A percentile compares a stretch with the other conserved stretches of the same genome.
phyloP scores from a whole-genome alignment of 2,329 filamentous ascomycete species.

The Didymella exigua region DNA sequence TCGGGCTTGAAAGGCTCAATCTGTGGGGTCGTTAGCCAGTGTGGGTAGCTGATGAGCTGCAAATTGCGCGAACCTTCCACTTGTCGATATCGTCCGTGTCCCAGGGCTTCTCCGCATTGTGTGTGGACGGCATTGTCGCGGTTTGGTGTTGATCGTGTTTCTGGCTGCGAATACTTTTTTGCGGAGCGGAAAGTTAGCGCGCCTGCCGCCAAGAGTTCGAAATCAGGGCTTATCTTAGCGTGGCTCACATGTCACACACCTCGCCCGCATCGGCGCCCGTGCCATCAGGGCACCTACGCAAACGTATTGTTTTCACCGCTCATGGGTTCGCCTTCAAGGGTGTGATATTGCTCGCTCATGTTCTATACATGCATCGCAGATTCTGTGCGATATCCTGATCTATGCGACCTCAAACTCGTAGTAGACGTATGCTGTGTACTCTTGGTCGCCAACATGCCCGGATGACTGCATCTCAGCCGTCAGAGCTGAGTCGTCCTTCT shows the following conservation, averaged over 20 bases:
- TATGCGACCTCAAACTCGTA: conserved; percentile 83
- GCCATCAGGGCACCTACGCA: background rate
- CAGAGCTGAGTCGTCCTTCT: conserved; percentile 82
- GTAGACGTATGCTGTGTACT: conserved; percentile 96
- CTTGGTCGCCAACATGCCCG: conserved; percentile 70
- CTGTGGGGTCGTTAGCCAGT: conserved; percentile 46
- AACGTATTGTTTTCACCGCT: background rate
- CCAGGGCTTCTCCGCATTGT: conserved; percentile 81
- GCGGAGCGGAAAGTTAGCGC: conserved; percentile 9
- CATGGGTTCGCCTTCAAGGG: no score
- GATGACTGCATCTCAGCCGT: conserved; percentile 84
- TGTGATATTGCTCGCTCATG: conserved; percentile 12
- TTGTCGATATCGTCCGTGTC: conserved; percentile 94
- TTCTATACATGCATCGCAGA: conserved; percentile 14
- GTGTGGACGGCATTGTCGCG: conserved; percentile 77
- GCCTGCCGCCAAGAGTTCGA: background rate
- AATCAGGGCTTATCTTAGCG: conserved; percentile 5
- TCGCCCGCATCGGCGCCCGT: background rate
- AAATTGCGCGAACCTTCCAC: conserved; percentile 70
- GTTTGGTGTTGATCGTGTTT: conserved; percentile 4
- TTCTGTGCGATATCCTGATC: background rate
- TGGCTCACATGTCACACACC: conserved; percentile 1
- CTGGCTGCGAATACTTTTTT: conserved; percentile 9
- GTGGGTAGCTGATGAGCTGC: background rate
- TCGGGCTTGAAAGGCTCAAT: conserved; percentile 82